phyloP scores from a whole-genome alignment of 129 eudicot genomes.

The Oenanthe sinensis region DNA sequence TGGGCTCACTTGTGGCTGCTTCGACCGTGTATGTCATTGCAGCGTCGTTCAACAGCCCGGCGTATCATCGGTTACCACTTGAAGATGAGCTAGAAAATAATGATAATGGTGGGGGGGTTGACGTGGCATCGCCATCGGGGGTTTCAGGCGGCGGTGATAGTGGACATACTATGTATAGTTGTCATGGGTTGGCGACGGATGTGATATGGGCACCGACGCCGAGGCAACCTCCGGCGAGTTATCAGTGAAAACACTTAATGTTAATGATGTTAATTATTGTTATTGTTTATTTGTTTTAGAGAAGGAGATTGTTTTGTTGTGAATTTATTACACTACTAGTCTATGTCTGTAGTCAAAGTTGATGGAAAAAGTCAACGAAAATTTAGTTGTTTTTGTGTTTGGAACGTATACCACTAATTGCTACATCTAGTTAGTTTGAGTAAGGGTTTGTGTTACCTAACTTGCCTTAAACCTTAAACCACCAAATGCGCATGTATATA shows the following conservation, averaged over 20 bases:
- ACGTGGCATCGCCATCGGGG: slow-evolving; percentile 20
- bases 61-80: slow-evolving; percentile 38
- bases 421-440: no score
- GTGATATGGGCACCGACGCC: slow-evolving; percentile 76
- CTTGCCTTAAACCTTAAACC: no score
- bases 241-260: background rate
- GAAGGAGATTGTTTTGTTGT: background rate
- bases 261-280: background rate
- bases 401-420: no score
- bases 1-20: slow-evolving; percentile 48
- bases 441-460: no score
- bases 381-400: no score
- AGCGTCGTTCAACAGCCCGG: slow-evolving; percentile 52
- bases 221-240: slow-evolving; percentile 31
- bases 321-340: background rate
- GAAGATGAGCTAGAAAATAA: slow-evolving; percentile 29
- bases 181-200: slow-evolving; percentile 38
- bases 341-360: background rate
- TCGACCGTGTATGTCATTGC: slow-evolving; percentile 53
- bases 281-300: background rate
- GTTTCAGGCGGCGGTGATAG: slow-evolving; percentile 30
- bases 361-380: background rate
- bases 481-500: no score
- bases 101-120: slow-evolving; percentile 17
- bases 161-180: slow-evolving; percentile 33